Percentiles rank a stretch among this genome's conserved stretches.
phyloP scores from a whole-genome alignment of 495 filamentous ascomycete species.

The Astrocystis sublimbata region DNA sequence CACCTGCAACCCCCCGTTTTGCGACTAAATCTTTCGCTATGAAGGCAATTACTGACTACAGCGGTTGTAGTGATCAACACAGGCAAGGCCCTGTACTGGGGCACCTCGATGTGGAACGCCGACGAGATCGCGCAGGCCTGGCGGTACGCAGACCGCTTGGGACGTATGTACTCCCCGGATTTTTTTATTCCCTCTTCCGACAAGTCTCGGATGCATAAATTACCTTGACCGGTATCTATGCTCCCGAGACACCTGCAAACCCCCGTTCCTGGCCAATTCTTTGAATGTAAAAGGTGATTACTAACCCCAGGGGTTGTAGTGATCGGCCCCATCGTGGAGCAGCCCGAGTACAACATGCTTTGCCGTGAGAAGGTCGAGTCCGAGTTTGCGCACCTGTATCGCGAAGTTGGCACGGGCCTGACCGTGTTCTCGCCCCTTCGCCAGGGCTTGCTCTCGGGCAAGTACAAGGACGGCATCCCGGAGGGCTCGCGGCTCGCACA shows the following conservation, averaged over 20 bases:
- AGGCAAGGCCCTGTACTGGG: constrained; percentile 88
- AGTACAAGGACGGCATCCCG: constrained; percentile 73
- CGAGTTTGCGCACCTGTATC: constrained; percentile 69
- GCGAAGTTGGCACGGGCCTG: constrained; percentile 65
- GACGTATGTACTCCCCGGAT: no score
- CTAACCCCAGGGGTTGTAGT: no score
- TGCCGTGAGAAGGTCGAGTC: constrained; percentile 72
- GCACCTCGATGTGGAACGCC: constrained; percentile 83
- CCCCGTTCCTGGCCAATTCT: no score
- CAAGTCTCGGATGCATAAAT: no score
- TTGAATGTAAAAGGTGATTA: no score
- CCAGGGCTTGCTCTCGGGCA: constrained; percentile 74
- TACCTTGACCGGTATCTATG: no score
- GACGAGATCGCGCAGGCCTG: constrained; percentile 78
- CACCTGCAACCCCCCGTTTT: no score
- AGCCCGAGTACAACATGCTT: constrained; percentile 83
- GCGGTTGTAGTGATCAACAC: constrained; percentile 73
- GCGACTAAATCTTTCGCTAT: no score
- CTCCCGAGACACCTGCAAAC: no score
- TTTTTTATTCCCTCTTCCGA: no score
- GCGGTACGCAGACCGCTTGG: constrained; percentile 68
- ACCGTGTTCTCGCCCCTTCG: constrained; percentile 75
- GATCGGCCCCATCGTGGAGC: constrained; percentile 81
- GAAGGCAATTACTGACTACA: no score
- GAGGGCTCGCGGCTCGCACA: constrained; percentile 55